Percentiles rank a stretch among this genome's conserved stretches.
Conservation (phyloP, 805 yeast species). For the Metschnikowia borealis region DNA sequence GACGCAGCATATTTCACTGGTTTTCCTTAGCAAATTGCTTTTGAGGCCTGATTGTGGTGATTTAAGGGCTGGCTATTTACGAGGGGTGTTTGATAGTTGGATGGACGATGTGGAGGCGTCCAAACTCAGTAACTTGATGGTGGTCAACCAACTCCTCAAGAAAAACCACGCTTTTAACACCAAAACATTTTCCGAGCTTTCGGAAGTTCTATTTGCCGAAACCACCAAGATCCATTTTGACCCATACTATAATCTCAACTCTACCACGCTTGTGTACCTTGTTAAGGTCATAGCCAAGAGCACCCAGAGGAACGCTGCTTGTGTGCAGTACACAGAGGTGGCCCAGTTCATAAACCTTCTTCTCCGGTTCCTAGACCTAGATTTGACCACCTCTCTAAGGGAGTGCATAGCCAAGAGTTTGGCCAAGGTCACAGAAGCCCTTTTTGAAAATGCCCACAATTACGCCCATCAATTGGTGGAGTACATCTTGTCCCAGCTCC, state of each 20-base stretch:
- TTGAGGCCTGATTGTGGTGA: slow-evolving; percentile 44
- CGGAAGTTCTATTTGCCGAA: slow-evolving; percentile 6
- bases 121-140: slow-evolving; percentile 39
- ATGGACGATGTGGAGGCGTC: background rate
- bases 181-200: slow-evolving; percentile 4
- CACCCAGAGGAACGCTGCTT: background rate
- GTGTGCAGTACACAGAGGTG: slow-evolving; percentile 28
- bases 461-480: slow-evolving; percentile 42
- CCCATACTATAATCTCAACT: slow-evolving; percentile 4
- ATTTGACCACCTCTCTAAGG: slow-evolving; percentile 52
- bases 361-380: slow-evolving; percentile 32
- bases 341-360: slow-evolving; percentile 48
- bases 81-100: slow-evolving; percentile 17
- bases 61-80: slow-evolving; percentile 18
- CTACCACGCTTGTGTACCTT: slow-evolving; percentile 24
- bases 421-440: slow-evolving; percentile 41
- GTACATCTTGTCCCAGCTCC: slow-evolving; percentile 23
- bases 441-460: slow-evolving; percentile 31
- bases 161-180: slow-evolving; percentile 6
- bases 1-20: slow-evolving; percentile 53
- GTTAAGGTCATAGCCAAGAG: slow-evolving; percentile 34
- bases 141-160: slow-evolving; percentile 37
- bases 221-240: slow-evolving; percentile 1
- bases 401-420: slow-evolving; percentile 65
- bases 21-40: slow-evolving; percentile 49